A percentile compares a stretch with the other conserved stretches of the same genome.
phyloP scores from a whole-genome alignment of 441 rosid genomes.

The Gossypium gossypioides region DNA sequence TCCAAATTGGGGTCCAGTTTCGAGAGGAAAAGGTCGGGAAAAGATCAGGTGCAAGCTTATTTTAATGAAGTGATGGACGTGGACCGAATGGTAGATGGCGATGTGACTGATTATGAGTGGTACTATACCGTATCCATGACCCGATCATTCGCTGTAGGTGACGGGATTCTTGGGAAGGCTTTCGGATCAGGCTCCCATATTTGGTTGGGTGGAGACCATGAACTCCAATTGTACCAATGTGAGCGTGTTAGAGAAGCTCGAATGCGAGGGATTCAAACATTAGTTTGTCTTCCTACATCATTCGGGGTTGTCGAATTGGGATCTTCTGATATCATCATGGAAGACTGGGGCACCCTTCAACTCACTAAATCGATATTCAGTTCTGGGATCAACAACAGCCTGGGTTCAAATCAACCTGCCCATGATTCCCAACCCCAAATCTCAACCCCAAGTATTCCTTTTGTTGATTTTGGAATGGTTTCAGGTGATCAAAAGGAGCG shows the following conservation, averaged over 20 bases:
- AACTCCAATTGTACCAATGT: slow-evolving; percentile 24
- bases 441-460: not conserved
- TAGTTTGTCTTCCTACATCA: slow-evolving; percentile 34
- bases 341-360: slow-evolving; percentile 32
- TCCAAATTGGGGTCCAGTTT: slow-evolving; percentile 9
- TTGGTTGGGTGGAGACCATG: slow-evolving; percentile 32
- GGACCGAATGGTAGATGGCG: slow-evolving; percentile 18
- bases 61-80: slow-evolving; percentile 22
- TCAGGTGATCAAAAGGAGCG: not conserved
- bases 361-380: slow-evolving; percentile 27
- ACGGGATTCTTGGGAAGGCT: slow-evolving; percentile 26
- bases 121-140: slow-evolving; percentile 27
- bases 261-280: slow-evolving; percentile 31
- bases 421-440: not conserved
- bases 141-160: slow-evolving; percentile 20
- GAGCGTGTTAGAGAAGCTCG: slow-evolving; percentile 41
- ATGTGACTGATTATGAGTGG: slow-evolving; percentile 25
- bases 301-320: slow-evolving; percentile 47
- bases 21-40: slow-evolving; percentile 13
- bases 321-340: slow-evolving; percentile 25
- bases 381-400: slow-evolving; percentile 5
- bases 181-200: slow-evolving; percentile 27
- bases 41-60: slow-evolving; percentile 16
- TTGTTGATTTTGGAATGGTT: not conserved
- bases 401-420: slow-evolving; percentile 1